Evolutionary conservation across 2,329 filamentous ascomycete species (phyloP), one percentile per base, ranked within the genome.

Genomic region (Colletotrichum lentis): DNA sequence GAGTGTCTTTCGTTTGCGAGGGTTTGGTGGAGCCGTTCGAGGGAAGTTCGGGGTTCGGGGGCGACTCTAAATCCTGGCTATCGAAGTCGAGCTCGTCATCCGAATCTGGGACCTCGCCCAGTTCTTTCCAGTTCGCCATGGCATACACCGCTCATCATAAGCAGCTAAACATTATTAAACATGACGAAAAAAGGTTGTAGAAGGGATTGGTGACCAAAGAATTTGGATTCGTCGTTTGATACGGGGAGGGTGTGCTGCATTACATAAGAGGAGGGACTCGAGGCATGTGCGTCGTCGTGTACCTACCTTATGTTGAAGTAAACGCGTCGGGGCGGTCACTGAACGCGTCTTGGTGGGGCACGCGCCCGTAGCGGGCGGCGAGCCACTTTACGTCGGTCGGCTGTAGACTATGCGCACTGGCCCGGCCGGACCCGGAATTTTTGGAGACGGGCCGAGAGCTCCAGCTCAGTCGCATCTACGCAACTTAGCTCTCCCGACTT

Each of bases 41-140:
- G 41, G 60, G 53, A 35, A 64, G 46, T 14, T 65, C 56, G 58
- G 22, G 24, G 12, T 62, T 64, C 52, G 46, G 52, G 22, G 12
- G 43, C 14, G 49, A 35, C 20, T 63, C 70, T 24, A 44, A 49
- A 41, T 69, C 70, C 65, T 80, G 75, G 67, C 75, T 79, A 65
- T 83, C 81, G 69, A 80, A 81, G 62, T 73, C 79, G 71, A 76
- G 78, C 55, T 84, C 82, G 65, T 84, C 83, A 72, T 85, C 83
- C 69, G 83, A 85, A 74, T 84, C 83, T 65, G 83, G 83, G 71
- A 85, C 79, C 73, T 83, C 82, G 73, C 83, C 83, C 75, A 82
- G 74, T 72, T 82, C 80, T 79, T 80, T 84, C 83, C 83, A 85
- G 71, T 80, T 80, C 64, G 75, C 76, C 83, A 84, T 84, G 71